These are phyloP conservation scores for Oryza australiensis DNA, from an alignment of 176 grass and related monocot genomes.

Conservation along the genomic window DNA sequence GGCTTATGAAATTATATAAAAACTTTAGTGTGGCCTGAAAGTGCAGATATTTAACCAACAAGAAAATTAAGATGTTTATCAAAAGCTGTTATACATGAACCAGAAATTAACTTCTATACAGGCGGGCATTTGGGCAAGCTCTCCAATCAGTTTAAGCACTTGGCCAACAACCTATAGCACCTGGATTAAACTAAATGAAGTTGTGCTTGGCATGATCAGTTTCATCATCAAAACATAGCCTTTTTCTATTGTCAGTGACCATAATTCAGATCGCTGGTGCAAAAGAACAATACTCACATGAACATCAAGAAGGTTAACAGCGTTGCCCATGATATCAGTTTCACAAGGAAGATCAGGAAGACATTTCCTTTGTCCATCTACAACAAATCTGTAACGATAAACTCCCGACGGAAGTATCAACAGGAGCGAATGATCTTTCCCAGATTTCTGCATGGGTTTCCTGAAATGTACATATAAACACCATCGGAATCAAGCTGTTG, in stretches of 20 bases:
- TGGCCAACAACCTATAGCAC: not conserved
- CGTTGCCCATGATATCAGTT: slow-evolving; percentile 69
- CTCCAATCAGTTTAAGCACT: slow-evolving; percentile 2
- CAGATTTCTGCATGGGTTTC: slow-evolving; percentile 82
- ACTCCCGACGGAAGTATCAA: slow-evolving; percentile 86
- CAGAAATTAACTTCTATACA: not conserved
- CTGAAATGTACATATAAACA: slow-evolving; percentile 53
- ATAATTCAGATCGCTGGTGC: slow-evolving; percentile 1
- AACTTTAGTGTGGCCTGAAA: not conserved
- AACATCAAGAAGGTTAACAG: slow-evolving; percentile 92
- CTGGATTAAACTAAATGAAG: not conserved
- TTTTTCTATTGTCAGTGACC: not conserved
- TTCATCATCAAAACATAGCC: not conserved
- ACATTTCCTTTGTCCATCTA: slow-evolving; percentile 82
- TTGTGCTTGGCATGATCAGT: not conserved
- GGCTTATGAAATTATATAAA: not conserved
- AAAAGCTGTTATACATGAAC: not conserved
- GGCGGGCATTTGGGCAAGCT: not conserved
- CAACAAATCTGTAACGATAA: slow-evolving; percentile 86
- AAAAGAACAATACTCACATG: slow-evolving; percentile 66
- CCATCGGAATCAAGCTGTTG: not conserved
- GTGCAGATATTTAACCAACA: not conserved
- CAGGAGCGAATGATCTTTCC: slow-evolving; percentile 91
- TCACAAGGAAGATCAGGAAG: slow-evolving; percentile 86
- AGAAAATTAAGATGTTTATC: not conserved